These are phyloP conservation scores for Eucalyptus shirleyi DNA, from an alignment of 345 rosid genomes.

Conservation along the genomic window DNA sequence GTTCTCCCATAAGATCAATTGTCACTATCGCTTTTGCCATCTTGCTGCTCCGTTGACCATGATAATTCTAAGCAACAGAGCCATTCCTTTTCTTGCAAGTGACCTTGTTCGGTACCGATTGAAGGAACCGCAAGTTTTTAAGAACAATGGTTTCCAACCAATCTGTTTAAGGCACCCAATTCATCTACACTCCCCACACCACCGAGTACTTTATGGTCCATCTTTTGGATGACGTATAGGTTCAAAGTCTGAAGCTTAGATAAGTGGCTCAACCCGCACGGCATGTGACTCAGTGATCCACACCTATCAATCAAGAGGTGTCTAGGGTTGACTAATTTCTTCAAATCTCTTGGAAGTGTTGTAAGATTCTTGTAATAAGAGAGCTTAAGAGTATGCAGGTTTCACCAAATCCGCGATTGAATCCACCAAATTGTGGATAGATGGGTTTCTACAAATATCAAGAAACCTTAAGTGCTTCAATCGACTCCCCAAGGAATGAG, in stretches of 20 bases:
- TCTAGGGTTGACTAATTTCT: not conserved
- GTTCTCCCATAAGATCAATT: not conserved
- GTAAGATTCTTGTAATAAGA: not conserved
- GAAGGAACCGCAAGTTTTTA: not conserved
- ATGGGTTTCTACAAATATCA: not conserved
- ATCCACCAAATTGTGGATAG: rapidly evolving
- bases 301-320: not conserved
- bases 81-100: not conserved
- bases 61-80: not conserved
- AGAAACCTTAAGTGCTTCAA: not conserved
- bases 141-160: not conserved
- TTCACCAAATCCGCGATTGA: not conserved
- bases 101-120: not conserved
- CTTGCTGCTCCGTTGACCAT: rapidly evolving
- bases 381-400: not conserved
- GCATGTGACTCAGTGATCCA: not conserved
- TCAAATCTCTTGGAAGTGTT: not conserved
- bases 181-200: not conserved
- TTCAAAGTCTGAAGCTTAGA: not conserved
- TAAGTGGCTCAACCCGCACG: not conserved
- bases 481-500: not conserved
- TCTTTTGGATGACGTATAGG: not conserved
- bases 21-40: not conserved
- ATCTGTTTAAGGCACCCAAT: not conserved
- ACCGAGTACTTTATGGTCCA: not conserved